Evolutionary conservation across 2,329 filamentous ascomycete species (phyloP).

Genomic region (Fusarium sarcochroum): DNA sequence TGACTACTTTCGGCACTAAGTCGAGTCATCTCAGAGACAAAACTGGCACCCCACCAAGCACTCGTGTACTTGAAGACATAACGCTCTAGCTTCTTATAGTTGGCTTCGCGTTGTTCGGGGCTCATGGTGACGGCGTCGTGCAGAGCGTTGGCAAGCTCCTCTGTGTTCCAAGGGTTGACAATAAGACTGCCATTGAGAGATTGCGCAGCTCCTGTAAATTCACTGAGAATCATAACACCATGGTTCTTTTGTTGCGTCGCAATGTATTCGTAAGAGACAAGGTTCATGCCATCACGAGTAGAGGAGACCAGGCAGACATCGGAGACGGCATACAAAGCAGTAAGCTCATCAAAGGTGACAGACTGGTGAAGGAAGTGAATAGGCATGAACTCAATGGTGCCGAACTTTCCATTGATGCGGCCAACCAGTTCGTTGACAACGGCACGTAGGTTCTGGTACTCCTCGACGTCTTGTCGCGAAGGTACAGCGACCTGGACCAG

Average conservation of each 20-base stretch:
- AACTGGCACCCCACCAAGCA: constrained; percentile 96
- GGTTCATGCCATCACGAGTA: constrained; percentile 98
- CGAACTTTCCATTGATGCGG: constrained; percentile 96
- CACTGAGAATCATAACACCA: constrained; percentile 93
- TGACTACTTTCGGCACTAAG: constrained; percentile 58
- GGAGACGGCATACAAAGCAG: constrained; percentile 91
- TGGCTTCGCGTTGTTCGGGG: constrained; percentile 85
- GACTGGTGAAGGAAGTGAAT: constrained; percentile 99
- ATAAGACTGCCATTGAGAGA: constrained; percentile 93
- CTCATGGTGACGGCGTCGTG: constrained; percentile 98
- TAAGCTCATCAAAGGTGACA: constrained; percentile 93
- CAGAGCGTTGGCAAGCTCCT: constrained; percentile 92
- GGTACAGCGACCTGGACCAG: constrained; percentile 97
- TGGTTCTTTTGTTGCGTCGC: constrained; percentile 91
- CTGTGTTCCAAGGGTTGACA: constrained; percentile 98
- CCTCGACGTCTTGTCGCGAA: constrained; percentile 94
- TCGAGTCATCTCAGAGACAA: constrained; percentile 84
- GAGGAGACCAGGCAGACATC: constrained; percentile 94
- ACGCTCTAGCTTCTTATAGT: constrained; percentile 92
- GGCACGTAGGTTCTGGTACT: constrained; percentile 95
- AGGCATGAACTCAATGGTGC: constrained; percentile 98
- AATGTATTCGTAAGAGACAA: constrained; percentile 98
- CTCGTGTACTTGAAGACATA: constrained; percentile 99
- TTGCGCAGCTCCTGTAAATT: constrained; percentile 96
- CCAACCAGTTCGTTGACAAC: constrained; percentile 98